phyloP scores from a whole-genome alignment of 1,284 basidiomycete species.

The Apiotrichum domesticum region DNA sequence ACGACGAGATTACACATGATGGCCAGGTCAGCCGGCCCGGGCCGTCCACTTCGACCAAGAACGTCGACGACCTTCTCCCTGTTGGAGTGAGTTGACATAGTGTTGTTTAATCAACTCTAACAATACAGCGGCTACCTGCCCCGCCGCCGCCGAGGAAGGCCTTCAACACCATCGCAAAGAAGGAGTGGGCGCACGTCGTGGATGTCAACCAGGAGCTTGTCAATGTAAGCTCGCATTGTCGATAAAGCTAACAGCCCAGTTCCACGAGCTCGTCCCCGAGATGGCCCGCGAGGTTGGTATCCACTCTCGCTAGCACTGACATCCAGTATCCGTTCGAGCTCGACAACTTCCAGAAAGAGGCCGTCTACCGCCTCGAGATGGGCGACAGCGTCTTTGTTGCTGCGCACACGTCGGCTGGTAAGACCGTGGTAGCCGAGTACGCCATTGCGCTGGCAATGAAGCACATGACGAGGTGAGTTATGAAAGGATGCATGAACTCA shows the following conservation, averaged over 20 bases:
- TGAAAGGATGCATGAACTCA: too few relatives aligned
- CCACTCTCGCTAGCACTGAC: conserved; percentile 2
- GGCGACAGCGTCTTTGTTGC: conserved; percentile 98
- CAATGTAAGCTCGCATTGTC: conserved; percentile 51
- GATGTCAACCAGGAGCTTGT: conserved; percentile 83
- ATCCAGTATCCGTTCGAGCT: conserved; percentile 75
- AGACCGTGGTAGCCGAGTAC: conserved; percentile 98
- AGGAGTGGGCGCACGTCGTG: conserved; percentile 97
- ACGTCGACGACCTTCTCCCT: conserved; percentile 76
- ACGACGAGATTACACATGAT: conserved; percentile 23
- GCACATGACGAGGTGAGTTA: conserved; percentile 86
- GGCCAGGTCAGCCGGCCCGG: conserved; percentile 1
- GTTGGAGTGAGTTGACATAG: conserved; percentile 56
- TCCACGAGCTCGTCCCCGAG: conserved; percentile 48
- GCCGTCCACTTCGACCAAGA: conserved; percentile 40
- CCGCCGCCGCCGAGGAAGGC: conserved; percentile 37
- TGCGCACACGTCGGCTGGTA: conserved; percentile 92
- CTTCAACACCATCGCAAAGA: conserved; percentile 54
- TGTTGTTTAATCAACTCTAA: too few relatives aligned
- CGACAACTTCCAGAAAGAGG: conserved; percentile 93
- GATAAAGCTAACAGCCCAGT: conserved; percentile 23
- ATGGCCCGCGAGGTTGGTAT: conserved; percentile 41
- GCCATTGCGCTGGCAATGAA: conserved; percentile 93
- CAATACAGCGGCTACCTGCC: conserved; percentile 40
- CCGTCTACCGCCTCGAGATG: conserved; percentile 94